Evolutionary conservation across 225 moss, liverwort and hornwort genomes (phyloP), one percentile per base, ranked within the genome.

Genomic region (Sphagnum tenellum): DNA sequence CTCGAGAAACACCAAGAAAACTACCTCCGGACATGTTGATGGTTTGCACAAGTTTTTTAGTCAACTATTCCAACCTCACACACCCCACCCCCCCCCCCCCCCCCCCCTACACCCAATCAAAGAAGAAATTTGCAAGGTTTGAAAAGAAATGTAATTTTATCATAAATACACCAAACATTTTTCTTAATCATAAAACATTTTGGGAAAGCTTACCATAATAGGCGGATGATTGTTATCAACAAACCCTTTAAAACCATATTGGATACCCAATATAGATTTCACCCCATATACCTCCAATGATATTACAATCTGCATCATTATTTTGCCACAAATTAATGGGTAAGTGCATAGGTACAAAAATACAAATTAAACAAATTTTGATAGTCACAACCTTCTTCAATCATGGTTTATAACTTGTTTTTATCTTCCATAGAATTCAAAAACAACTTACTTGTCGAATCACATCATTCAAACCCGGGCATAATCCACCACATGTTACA

Each of bases 161-260:
- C 29, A 29, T 29, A 29, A 29, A 29, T 29, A 29, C 29, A 29
- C 29, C 29, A 29, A 29, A 29, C 29, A 29, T 29, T 29, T 29
- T 29, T 29, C 29, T 29, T 29, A 29, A 29, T 29, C 29, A 29
- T 29, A 29, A 29, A 29, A 29, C 29, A 29, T 29, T 29, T 29
- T 29, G 29, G 29, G 29, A 29, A 29, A 29, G 29, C 29, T 29
- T 29, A 94, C 94, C 88, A 78, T 81, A 59, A 90, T 76, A 58
- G 94, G 94, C 5, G 94, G 90, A 48, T 90, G 87, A 81, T 84
- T 84, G 71, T 88, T 82, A 73, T 92, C 94, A 50, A 92, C 86
- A 66, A 95, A 95, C 71, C 94, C 94, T 68, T 84, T 89, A 60
- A 91, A 95, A n/a, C 92, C 94, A 68, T 92, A 95, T 46, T 89